A percentile compares a stretch with the other conserved stretches of the same genome.
Conservation (phyloP, 345 rosid species). For the Melaleuca alternifolia region DNA sequence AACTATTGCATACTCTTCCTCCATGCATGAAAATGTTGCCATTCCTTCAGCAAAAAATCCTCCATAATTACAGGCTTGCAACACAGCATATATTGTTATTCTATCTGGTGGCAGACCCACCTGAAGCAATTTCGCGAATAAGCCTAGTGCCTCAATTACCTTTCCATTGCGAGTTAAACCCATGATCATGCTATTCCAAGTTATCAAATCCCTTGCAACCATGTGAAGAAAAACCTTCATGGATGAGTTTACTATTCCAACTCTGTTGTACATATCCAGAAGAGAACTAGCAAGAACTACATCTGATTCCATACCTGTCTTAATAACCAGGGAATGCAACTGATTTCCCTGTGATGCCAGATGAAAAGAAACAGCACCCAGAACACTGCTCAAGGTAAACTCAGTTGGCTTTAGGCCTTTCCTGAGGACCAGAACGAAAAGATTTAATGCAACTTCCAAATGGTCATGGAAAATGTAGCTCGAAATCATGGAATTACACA, state of each 20-base stretch:
- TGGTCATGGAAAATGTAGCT: constrained; percentile 47
- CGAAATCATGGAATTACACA: constrained; percentile 51
- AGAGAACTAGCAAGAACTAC: constrained; percentile 50
- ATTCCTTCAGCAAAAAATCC: constrained; percentile 38
- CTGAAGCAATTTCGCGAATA: constrained; percentile 29
- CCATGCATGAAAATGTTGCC: constrained; percentile 44
- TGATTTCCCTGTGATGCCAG: constrained; percentile 42
- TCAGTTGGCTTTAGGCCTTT: constrained; percentile 38
- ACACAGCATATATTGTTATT: constrained; percentile 41
- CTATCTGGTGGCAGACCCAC: constrained; percentile 37
- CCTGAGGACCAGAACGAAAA: constrained; percentile 14
- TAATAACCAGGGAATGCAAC: constrained; percentile 52
- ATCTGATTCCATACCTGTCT: constrained; percentile 45
- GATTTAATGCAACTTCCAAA: constrained; percentile 19
- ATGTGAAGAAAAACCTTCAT: constrained; percentile 30
- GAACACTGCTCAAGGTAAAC: constrained; percentile 44
- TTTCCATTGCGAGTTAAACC: constrained; percentile 45
- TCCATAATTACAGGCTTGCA: constrained; percentile 56
- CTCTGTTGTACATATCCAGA: constrained; percentile 47
- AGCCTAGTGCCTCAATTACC: constrained; percentile 24
- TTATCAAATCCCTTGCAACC: constrained; percentile 39
- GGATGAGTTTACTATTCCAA: constrained; percentile 39
- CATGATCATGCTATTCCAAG: constrained; percentile 60
- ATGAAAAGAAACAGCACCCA: constrained; percentile 31
- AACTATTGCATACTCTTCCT: constrained; percentile 25